These are phyloP conservation scores for Protomyces arabidopsidicola DNA, from an alignment of 1,139 yeast genomes.

Conservation along the genomic window DNA sequence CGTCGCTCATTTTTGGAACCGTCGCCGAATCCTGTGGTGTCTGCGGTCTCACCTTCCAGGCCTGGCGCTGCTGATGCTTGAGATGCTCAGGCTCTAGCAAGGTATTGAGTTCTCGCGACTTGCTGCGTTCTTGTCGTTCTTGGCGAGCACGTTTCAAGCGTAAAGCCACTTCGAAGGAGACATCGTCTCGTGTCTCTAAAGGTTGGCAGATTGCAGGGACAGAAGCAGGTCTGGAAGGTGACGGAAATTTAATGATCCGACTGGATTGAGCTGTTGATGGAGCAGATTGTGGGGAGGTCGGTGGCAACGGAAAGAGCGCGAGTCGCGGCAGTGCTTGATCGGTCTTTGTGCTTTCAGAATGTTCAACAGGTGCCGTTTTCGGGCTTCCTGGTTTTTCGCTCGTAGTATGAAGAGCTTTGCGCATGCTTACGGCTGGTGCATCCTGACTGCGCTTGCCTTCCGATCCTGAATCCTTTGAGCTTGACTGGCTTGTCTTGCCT, in stretches of 20 bases:
- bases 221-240: no score
- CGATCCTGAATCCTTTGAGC: no score
- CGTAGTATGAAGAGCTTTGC: no score
- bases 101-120: background rate
- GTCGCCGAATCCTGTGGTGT: background rate
- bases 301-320: background rate
- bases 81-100: background rate
- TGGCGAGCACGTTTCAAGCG: background rate
- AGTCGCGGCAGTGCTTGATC: background rate
- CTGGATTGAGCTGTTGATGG: background rate
- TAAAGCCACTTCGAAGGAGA: background rate
- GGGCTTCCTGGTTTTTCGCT: no score
- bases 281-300: background rate
- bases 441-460: no score
- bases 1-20: no score
- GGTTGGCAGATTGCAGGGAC: no score
- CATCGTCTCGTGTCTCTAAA: background rate
- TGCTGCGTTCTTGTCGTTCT: background rate
- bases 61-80: background rate
- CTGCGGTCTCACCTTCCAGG: background rate
- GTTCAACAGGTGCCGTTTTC: no score
- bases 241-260: no score
- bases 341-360: no score
- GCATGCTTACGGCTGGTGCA: no score
- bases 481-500: no score